Base-by-base conservation (phyloP, 1,139 yeast species). In the Kazachstania sp. region DNA sequence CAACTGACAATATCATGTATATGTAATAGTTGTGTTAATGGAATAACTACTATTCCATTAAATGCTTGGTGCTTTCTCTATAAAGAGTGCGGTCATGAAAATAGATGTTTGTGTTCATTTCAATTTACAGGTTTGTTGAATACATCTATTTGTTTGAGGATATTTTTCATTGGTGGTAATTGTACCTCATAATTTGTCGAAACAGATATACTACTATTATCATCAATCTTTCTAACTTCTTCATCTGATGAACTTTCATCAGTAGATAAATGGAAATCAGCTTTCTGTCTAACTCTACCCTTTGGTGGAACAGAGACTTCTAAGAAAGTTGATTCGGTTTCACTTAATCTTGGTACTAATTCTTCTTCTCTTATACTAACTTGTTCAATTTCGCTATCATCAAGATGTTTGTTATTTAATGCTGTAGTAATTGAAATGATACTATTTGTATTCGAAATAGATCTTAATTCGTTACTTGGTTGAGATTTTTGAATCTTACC, bases 91-190 rank as follows among this genome's bases (percentile, higher is more conserved):
- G 37, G 37, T 16, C 37, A 19, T 35, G 7, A 30, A 30, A 30
- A 23, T 23, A 9, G 8, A 23, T 23, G 28, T 23, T 23, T 23
- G 6, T 23, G 6, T 23, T 4, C 6, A 4, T 6, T 4, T 39
- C 13, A 35, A 29, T 43, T 28, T 1, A 19, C 31, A 18, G 50
- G 50, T 43, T 49, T 49, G 39, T 56, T 55, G 49, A 56, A 58
- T 29, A 53, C 47, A 35, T 56, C 58, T 29, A 58, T 56, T 38
- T 56, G 56, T 41, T 47, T 56, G 29, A 59, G 44, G 31, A 59
- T 53, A 47, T 55, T 58, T 45, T 59, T 54, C 37, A 59, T 47
- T 15, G 63, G 60, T n/a, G 63, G 63, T 29, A 59, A 41, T 37
- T 51, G 53, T 9, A 59, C 52, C 5, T 46, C 47, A 23, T 35